Conservation (phyloP, 1,139 yeast species). For the Lizanozyma gosingica region DNA sequence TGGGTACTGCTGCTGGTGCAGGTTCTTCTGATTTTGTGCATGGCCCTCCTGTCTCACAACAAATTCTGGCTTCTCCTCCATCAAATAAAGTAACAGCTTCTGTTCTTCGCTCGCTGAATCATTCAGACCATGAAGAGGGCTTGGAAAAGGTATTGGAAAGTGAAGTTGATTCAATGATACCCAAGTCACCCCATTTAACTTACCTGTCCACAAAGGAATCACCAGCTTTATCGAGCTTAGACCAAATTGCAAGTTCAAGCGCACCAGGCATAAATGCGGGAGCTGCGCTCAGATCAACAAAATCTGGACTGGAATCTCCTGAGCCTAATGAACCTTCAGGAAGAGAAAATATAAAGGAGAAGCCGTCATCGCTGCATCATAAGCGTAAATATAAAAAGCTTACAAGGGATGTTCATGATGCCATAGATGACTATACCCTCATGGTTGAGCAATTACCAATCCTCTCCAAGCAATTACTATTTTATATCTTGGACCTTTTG, state of each 20-base stretch:
- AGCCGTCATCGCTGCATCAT: conserved; percentile 2
- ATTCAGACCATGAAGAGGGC: background rate
- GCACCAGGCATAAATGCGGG: background rate
- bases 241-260: background rate
- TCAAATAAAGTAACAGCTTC: background rate
- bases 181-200: background rate
- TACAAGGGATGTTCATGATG: conserved; percentile 55
- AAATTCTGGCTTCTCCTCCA: background rate
- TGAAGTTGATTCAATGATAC: background rate
- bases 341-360: too few relatives aligned
- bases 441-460: conserved; percentile 62
- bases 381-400: conserved; percentile 27
- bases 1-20: too few relatives aligned
- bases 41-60: background rate
- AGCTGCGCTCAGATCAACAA: background rate
- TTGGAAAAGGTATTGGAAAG: background rate
- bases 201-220: background rate
- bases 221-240: background rate
- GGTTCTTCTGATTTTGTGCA: background rate
- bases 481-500: conserved; percentile 78
- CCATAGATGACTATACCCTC: conserved; percentile 61
- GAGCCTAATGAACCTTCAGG: background rate
- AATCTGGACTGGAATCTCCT: background rate
- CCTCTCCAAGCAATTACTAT: conserved; percentile 71
- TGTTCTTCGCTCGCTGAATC: background rate